Evolutionary conservation across 129 eudicot genomes (phyloP), one percentile per base, ranked within the genome.

Genomic region (Glebionis coronaria): DNA sequence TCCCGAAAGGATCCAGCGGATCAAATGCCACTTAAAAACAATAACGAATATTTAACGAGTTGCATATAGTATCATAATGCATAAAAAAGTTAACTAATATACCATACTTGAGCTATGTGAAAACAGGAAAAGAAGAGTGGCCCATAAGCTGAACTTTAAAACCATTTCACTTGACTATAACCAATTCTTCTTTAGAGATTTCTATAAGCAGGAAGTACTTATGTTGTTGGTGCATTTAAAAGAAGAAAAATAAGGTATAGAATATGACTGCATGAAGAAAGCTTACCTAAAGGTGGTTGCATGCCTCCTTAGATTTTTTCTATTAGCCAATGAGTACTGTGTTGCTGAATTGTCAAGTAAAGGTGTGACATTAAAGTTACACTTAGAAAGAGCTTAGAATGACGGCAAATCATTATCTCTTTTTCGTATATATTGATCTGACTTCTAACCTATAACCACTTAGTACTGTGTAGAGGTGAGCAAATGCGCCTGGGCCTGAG

Each of bases 1-100:
- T 88, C 54, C 95, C 95, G 5, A 82, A 84, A 21, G 95, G 95
- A 81, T 88, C 95, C 61, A 88, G 28, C n/a, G 91, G 95, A 78
- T 88, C 95, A 73, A 79, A 88, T 13, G 91, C 85, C 66, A 73
- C 95, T 88, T 62, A 56, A 82, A 20, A 15, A 19, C 67, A 15
- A 44, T 19, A 46, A 3, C 15, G 69, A 8, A 16, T 46, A 12
- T 59, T 21, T 69, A 25, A 12, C 1, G n/a, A 46, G 15, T 38
- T n/a, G 13, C 49, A 61, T 23, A 10, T 12, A 2, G 15, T 28
- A 76, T 42, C 51, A 19, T n/a, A 13, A 35, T 11, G 12, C 35
- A 68, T 47, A 7, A 38, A 50, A 3, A 42, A n/a, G 25, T 12
- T 28, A 10, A 64, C 23, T 12, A 65, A 49, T 25, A 13, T 63